Conservation (phyloP, 257 asterid species). For the Paulownia fortunei region DNA sequence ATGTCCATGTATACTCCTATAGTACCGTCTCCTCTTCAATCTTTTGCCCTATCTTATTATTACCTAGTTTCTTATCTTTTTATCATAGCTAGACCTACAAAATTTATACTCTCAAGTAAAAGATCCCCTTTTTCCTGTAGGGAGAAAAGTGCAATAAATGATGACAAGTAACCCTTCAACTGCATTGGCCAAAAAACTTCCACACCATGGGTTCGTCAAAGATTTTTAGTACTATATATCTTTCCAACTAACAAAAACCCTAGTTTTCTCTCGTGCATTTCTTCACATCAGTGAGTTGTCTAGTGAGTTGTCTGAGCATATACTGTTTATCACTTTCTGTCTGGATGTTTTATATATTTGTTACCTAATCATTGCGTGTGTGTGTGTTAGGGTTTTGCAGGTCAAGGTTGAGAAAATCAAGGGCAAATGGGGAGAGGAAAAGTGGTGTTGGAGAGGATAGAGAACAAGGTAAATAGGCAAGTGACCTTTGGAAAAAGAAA, state of each 20-base stretch:
- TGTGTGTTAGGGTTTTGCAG: neutral
- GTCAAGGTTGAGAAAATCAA: neutral
- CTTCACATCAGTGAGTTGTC: too few relatives aligned
- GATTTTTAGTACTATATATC: neutral
- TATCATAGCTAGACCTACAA: too few relatives aligned
- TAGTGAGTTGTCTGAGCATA: neutral
- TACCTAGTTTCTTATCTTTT: too few relatives aligned
- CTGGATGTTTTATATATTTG: too few relatives aligned
- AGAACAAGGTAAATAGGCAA: neutral
- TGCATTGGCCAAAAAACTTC: neutral
- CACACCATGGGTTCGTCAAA: neutral
- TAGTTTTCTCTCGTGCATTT: neutral
- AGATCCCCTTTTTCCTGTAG: too few relatives aligned
- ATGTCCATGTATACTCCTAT: too few relatives aligned
- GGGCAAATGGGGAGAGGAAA: conserved; percentile 8
- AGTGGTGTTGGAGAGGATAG: conserved; percentile 11
- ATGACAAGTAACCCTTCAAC: neutral
- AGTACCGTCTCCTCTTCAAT: too few relatives aligned
- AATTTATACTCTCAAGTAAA: too few relatives aligned
- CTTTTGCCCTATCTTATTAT: too few relatives aligned
- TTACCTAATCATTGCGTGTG: neutral
- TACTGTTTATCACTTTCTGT: neutral
- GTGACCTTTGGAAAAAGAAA: neutral
- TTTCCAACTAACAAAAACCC: neutral
- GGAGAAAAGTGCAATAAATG: neutral